Evolutionary conservation across 2,329 filamentous ascomycete species (phyloP), one percentile per base, ranked within the genome.

Genomic region (Cercospora zeae-maydis): DNA sequence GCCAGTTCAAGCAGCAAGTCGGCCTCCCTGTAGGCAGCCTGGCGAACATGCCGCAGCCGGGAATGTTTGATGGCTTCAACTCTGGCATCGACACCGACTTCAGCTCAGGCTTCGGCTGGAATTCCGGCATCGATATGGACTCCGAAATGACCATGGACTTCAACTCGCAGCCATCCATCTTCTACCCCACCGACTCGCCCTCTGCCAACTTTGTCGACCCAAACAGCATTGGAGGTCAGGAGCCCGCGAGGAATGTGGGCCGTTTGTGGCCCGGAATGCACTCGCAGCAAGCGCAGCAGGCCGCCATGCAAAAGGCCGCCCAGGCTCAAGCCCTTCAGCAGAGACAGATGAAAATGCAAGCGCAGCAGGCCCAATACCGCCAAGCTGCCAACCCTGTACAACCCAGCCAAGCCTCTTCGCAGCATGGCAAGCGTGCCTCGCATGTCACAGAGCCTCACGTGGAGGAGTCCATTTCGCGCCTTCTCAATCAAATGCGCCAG

Each of bases 211-310:
- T 85, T 68, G 79, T 96, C 67, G 88, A 96, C 77, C 91, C 92
- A 1, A 91, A 84, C 75, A 86, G 84, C 62, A 87, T 95, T 66
- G 85, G 81, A 57, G 81, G 82, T 54, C 82, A 89, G 73, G 79
- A 86, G 67, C 80, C 82, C 57, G 75, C 78, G 76, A 71, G 79
- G 77, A 74, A 83, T 77, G 89, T 91, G 42, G 74, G 74, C 67
- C 87, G 92, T 67, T 87, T 96, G 70, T 97, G 91, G 82, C 93
- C 93, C 11, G 93, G 93, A 58, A 95, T 96, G 84, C 93, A 98
- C 79, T 91, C 92, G 73, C 92, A 93, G 75, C 86, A 89, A 78
- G 92, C 92, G 55, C 91, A 91, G 63, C 72, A 74, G 60, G 73
- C 72, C 27, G 75, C 75, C 27, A 80, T 91, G 71, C 87, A 90